A percentile compares a stretch with the other conserved stretches of the same genome.
These are phyloP conservation scores for Neonectria punicea DNA, from an alignment of 2,329 filamentous ascomycete genomes.

Conservation along the genomic window DNA sequence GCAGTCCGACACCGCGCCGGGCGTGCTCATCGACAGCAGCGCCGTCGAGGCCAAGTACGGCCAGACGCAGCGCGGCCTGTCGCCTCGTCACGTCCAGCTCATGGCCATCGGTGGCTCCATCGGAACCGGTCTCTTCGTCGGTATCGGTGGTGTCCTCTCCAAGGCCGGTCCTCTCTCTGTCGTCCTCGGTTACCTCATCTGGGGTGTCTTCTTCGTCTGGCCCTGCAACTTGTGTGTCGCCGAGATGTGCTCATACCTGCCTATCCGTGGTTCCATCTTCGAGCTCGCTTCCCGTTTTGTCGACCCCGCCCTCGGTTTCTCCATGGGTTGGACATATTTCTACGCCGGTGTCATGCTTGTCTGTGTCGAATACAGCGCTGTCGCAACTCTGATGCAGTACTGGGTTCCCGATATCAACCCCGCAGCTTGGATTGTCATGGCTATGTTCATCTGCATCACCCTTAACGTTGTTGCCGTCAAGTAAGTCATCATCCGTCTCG, in stretches of 20 bases:
- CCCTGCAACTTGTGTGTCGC: constrained; percentile 59
- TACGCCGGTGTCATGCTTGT: constrained; percentile 58
- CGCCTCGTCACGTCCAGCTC: constrained; percentile 58
- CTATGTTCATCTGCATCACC: constrained; percentile 56
- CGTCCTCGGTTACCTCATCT: constrained; percentile 56
- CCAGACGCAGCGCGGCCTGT: constrained; percentile 48
- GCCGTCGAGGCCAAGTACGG: constrained; percentile 44
- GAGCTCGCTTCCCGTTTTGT: constrained; percentile 65
- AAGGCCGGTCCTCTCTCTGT: constrained; percentile 56
- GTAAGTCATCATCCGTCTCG: constrained; percentile 42
- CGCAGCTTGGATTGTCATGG: constrained; percentile 61
- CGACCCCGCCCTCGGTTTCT: constrained; percentile 67
- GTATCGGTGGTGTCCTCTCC: constrained; percentile 55
- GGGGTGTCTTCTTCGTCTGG: constrained; percentile 57
- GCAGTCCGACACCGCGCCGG: constrained; percentile 40
- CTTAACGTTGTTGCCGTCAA: constrained; percentile 60
- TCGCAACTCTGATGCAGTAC: constrained; percentile 57
- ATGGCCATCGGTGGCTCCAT: constrained; percentile 62
- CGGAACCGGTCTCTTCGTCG: constrained; percentile 58
- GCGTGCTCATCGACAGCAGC: constrained; percentile 41
- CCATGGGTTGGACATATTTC: constrained; percentile 64
- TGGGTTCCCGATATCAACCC: constrained; percentile 56
- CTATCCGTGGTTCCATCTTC: constrained; percentile 64
- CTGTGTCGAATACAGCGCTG: constrained; percentile 57
- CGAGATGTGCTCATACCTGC: constrained; percentile 68